phyloP scores from a whole-genome alignment of 345 rosid species.

The Nasturtium officinale region DNA sequence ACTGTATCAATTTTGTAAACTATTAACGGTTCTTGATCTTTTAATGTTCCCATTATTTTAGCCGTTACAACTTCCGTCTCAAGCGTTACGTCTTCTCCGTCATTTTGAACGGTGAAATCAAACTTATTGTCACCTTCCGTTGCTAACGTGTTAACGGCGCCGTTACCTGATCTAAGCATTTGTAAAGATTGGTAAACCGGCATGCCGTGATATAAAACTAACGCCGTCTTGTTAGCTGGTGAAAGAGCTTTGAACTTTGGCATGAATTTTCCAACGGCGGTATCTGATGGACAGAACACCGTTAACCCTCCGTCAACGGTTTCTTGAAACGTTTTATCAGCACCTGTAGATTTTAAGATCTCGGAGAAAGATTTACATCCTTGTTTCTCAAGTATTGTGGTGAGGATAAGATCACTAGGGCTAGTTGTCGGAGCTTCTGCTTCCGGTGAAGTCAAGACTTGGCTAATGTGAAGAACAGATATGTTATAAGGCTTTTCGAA shows the following conservation, averaged over 20 bases:
- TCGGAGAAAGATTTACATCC: slow-evolving; percentile 85
- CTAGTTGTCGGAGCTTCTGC: slow-evolving; percentile 88
- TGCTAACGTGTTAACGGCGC: slow-evolving; percentile 81
- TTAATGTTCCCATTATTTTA: slow-evolving; percentile 60
- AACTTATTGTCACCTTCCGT: slow-evolving; percentile 78
- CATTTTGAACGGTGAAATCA: slow-evolving; percentile 77
- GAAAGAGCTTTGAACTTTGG: slow-evolving; percentile 79
- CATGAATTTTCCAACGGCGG: slow-evolving; percentile 58
- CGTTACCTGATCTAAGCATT: slow-evolving; percentile 75
- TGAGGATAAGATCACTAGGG: slow-evolving; percentile 65
- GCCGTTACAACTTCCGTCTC: slow-evolving; percentile 68
- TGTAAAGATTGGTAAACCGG: slow-evolving; percentile 74
- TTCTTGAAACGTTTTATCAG: slow-evolving; percentile 66
- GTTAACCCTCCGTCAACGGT: slow-evolving; percentile 83
- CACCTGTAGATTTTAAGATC: slow-evolving; percentile 58
- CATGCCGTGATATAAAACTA: slow-evolving; percentile 72
- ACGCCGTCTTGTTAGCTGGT: slow-evolving; percentile 59
- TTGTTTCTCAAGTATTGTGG: slow-evolving; percentile 68
- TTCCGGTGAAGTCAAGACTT: slow-evolving; percentile 63
- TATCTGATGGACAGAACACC: slow-evolving; percentile 83
- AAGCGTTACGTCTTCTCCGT: slow-evolving; percentile 70
- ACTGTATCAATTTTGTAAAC: slow-evolving; percentile 73
- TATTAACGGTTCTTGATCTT: slow-evolving; percentile 79
- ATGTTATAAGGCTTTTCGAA: slow-evolving; percentile 79
- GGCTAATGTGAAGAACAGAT: slow-evolving; percentile 76